Evolutionary conservation across 1,284 basidiomycete species (phyloP), one percentile per base, ranked within the genome.

Genomic region (Quambalaria eucalypti): DNA sequence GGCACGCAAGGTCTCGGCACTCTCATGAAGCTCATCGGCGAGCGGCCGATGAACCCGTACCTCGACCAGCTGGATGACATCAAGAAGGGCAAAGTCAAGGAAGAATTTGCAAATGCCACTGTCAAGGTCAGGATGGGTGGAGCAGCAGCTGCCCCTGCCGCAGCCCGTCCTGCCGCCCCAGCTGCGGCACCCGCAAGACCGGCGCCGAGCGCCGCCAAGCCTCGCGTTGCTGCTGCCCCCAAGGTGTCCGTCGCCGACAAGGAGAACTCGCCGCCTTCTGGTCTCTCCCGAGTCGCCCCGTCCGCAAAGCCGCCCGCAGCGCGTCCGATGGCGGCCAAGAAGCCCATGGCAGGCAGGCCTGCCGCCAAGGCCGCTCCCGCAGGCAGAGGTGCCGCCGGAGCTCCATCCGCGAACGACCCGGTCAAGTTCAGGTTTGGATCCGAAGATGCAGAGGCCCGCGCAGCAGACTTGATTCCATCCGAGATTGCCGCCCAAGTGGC

Each of bases 1-100:
- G 89, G 91, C 16, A 91, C 91, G 0, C 82, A 83, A 33, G 88
- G 86, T 66, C 80, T 98, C 29, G 95, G 93, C 8, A 87, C 86
- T 0, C 78, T 98, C 64, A 93, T 95, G 88, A 96, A 90, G 80
- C 91, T 98, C 81, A 84, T 98, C 12, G 95, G 95, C 25, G 93
- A 98, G 76, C 81, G 95, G 28, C 85, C 88, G 10, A 82, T 99
- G 61, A 90, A 87, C 73, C 87, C 88, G 0, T 81, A 88, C 31
- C 83, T 97, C 79, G 93, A 97, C 60, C 80, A 82, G 26, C 80
- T 98, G 52, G 85, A 90, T 30, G 92, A 97, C 68, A 81, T 96
- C 36, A 82, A 92, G 63, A 93, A 91, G 77, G 82, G 80, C 4
- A 99, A 98, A 77, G 88, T 99, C 55, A 92, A 88, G 77, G 95